Evolutionary conservation across 345 rosid genomes (phyloP).

Genomic region (Stellera chamaejasme): DNA sequence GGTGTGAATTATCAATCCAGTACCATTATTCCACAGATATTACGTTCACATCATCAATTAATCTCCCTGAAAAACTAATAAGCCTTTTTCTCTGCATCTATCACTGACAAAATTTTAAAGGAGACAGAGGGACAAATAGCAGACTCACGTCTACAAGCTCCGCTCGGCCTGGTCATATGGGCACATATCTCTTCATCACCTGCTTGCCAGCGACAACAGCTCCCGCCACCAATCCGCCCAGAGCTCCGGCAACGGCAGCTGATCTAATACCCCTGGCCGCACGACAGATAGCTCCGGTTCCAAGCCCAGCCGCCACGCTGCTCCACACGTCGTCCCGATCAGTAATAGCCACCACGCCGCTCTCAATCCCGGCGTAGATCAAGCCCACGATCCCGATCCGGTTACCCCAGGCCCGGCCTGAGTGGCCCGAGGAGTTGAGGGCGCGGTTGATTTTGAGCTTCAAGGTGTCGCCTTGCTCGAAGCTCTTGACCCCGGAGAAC

Average conservation of each 20-base stretch:
- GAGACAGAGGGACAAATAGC: background rate
- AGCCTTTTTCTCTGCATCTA: background rate
- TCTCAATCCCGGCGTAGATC: conserved; percentile 73
- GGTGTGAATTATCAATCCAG: background rate
- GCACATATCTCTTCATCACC: conserved; percentile 67
- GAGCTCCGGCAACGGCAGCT: conserved; percentile 95
- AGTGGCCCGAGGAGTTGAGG: conserved; percentile 67
- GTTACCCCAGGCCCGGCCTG: conserved; percentile 81
- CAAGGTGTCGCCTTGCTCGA: conserved; percentile 66
- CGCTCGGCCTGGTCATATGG: conserved; percentile 31
- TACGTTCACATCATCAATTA: background rate
- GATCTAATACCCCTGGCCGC: conserved; percentile 92
- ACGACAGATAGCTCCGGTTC: conserved; percentile 76
- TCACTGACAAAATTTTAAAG: conserved; percentile 20
- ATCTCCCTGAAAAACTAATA: background rate
- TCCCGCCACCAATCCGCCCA: conserved; percentile 82
- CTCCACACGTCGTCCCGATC: conserved; percentile 90
- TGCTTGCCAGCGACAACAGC: conserved; percentile 76
- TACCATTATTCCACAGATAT: conserved; percentile 11
- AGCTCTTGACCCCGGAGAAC: conserved; percentile 42
- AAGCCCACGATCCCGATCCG: conserved; percentile 68
- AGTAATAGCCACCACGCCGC: conserved; percentile 49
- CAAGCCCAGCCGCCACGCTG: conserved; percentile 85
- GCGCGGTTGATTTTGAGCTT: conserved; percentile 81
- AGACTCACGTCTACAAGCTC: conserved; percentile 14